Conservation (phyloP, 2,329 filamentous ascomycete species). For the Cladorrhinum sp. region DNA sequence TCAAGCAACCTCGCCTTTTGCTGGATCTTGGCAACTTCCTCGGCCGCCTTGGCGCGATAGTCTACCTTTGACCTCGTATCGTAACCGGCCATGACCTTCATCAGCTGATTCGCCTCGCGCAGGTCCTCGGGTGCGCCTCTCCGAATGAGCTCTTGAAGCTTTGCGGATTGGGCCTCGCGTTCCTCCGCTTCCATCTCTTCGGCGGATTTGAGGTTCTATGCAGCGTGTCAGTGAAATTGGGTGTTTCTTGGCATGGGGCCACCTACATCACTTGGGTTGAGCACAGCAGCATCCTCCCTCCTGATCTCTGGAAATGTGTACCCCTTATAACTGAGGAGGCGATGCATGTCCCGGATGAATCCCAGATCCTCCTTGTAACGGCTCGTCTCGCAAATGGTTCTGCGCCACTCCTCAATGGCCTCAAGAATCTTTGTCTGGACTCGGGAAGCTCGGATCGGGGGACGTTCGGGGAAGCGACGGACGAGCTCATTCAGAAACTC, state of each 20-base stretch:
- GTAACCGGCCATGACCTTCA: constrained; percentile 99
- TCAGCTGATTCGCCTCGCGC: constrained; percentile 93
- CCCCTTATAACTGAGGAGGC: constrained; percentile 91
- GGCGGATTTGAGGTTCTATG: constrained; percentile 87
- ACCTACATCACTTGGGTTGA: constrained; percentile 94
- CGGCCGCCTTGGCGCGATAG: constrained; percentile 94
- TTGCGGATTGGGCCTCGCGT: constrained; percentile 90
- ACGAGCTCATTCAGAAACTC: constrained; percentile 99
- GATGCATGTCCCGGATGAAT: constrained; percentile 96
- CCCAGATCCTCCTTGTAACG: constrained; percentile 96
- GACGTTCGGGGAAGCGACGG: constrained; percentile 89
- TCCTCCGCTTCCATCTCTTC: constrained; percentile 99
- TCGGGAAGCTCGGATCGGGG: constrained; percentile 77
- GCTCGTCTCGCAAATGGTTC: constrained; percentile 97
- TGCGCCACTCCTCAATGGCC: constrained; percentile 95
- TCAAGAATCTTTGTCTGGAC: constrained; percentile 93
- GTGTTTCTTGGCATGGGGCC: neutral
- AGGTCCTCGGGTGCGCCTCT: constrained; percentile 88
- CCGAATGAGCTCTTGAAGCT: constrained; percentile 93
- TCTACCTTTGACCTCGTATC: constrained; percentile 95
- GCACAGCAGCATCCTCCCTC: constrained; percentile 88
- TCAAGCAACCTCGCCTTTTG: constrained; percentile 91
- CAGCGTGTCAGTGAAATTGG: constrained; percentile 28
- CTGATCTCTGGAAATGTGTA: constrained; percentile 93
- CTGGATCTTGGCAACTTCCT: constrained; percentile 91